These are phyloP conservation scores for Claviceps paspali DNA, from an alignment of 2,329 filamentous ascomycete species.

Conservation along the genomic window DNA sequence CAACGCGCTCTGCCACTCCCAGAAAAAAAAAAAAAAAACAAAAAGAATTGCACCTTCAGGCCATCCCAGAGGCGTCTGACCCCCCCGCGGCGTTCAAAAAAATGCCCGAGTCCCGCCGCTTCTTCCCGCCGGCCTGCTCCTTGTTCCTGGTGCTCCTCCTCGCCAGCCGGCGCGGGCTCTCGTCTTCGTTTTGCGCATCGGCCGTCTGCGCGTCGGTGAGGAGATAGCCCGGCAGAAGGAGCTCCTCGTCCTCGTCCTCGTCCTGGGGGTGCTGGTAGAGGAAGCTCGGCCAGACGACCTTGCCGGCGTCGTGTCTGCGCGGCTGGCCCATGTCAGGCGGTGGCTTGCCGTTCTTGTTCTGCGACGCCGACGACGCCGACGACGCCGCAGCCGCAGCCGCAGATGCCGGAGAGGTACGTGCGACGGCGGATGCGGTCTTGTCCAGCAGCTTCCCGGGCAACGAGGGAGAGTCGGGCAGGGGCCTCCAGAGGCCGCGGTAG, in stretches of 20 bases:
- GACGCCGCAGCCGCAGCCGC: no score
- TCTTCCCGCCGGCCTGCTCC: not conserved
- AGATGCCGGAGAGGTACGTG: no score
- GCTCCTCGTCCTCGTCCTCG: not conserved
- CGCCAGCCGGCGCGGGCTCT: not conserved
- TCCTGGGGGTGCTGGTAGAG: not conserved
- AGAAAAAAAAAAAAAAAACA: no score
- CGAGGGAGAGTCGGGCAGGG: not conserved
- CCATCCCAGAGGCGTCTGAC: not conserved
- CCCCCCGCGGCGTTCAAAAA: not conserved
- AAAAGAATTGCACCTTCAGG: not conserved
- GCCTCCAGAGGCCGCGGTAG: not conserved
- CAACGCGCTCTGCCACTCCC: no score
- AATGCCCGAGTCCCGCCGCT: not conserved
- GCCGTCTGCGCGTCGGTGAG: not conserved
- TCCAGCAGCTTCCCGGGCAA: not conserved
- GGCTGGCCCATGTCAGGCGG: not conserved
- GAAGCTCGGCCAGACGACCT: conserved; percentile 1
- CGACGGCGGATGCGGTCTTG: not conserved
- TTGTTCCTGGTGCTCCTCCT: not conserved
- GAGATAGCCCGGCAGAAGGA: not conserved
- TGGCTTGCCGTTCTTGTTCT: not conserved
- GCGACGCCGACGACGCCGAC: not conserved
- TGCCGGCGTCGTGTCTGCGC: not conserved
- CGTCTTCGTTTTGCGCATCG: not conserved